These are phyloP conservation scores for Leptodermis oblonga DNA, from an alignment of 257 asterid genomes.

Conservation along the genomic window DNA sequence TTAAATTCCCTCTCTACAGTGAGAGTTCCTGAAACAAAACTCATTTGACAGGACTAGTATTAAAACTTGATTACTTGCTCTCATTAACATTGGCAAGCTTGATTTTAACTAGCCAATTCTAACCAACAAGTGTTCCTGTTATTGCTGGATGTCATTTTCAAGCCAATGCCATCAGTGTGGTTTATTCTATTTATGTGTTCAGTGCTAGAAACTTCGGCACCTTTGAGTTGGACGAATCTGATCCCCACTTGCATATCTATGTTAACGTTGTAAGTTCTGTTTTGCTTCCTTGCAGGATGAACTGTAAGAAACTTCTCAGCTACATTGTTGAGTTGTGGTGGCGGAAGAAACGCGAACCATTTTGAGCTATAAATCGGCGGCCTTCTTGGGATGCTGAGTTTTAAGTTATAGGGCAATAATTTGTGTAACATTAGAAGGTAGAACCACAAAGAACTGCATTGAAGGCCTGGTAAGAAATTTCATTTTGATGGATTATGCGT, in stretches of 20 bases:
- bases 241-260: neutral
- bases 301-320: neutral
- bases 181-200: neutral
- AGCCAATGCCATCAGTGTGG: neutral
- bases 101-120: neutral
- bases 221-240: neutral
- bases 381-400: neutral
- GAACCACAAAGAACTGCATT: neutral
- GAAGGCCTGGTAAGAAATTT: neutral
- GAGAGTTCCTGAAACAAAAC: neutral
- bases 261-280: neutral
- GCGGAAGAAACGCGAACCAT: neutral
- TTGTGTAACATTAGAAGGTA: neutral
- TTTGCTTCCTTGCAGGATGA: conserved; percentile 11
- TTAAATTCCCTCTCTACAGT: neutral
- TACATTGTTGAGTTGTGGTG: neutral
- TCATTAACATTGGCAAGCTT: neutral
- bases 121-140: neutral
- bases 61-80: neutral
- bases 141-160: neutral
- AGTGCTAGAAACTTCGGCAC: neutral
- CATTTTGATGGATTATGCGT: too few relatives aligned
- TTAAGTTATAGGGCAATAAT: neutral
- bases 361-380: neutral
- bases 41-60: neutral